Percentiles rank a stretch among this genome's conserved stretches.
Conservation (phyloP, 177 flowering plant species). For the Vitis hybrid region DNA sequence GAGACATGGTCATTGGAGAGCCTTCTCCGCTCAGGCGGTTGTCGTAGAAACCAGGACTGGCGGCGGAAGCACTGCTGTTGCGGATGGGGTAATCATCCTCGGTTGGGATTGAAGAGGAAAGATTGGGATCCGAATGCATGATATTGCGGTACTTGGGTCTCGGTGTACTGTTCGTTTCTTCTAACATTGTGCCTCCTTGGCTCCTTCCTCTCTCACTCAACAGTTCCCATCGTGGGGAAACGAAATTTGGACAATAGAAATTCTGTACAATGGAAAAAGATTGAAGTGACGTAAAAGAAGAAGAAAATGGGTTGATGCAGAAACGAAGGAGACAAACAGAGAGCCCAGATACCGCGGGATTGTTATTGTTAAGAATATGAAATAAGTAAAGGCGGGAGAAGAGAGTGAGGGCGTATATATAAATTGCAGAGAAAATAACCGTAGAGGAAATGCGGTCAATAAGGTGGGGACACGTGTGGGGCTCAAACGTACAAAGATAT, state of each 20-base stretch:
- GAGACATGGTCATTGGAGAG: constrained; percentile 63
- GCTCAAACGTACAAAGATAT: not conserved
- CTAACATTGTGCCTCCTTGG: constrained; percentile 16
- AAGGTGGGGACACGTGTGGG: constrained; percentile 14
- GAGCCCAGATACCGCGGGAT: too few species aligned
- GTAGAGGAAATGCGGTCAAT: not conserved
- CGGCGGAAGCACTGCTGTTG: constrained; percentile 33
- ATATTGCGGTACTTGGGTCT: constrained; percentile 19
- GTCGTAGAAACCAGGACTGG: constrained; percentile 20
- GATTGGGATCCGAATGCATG: constrained; percentile 32
- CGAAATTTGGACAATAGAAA: not conserved
- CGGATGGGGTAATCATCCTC: constrained; percentile 24
- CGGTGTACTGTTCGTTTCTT: constrained; percentile 13
- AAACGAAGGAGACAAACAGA: not conserved
- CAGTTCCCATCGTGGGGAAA: not conserved
- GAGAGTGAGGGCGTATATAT: constrained; percentile 6
- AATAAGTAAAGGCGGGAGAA: constrained; percentile 15
- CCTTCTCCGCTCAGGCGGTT: constrained; percentile 45
- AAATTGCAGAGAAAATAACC: constrained; percentile 3
- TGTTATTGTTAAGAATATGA: not conserved
- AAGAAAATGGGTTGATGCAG: not conserved
- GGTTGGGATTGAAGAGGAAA: constrained; percentile 8
- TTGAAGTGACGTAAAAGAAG: not conserved
- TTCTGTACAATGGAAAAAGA: not conserved
- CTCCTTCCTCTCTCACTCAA: constrained; percentile 15